Base-by-base conservation (phyloP, 345 rosid species). In the Dimocarpus longan region DNA sequence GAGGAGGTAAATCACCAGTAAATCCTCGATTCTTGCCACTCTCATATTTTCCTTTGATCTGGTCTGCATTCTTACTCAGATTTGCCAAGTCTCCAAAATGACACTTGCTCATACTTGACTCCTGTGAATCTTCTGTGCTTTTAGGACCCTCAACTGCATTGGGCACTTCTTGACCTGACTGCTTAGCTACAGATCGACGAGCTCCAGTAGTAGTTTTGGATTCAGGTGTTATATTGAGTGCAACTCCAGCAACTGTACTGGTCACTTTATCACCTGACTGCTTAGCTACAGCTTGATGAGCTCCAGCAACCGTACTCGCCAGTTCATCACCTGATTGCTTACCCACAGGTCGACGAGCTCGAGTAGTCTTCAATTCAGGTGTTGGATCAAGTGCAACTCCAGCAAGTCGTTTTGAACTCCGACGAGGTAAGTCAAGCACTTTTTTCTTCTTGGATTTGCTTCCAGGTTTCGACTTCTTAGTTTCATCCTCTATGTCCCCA, bases 391-490 rank as follows among this genome's bases (percentile, higher is more conserved):
- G 92, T 62, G 89, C 89, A 73, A 94, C 75, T 59, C 97, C 98
- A 82, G 99, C 95, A 77, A 97, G 94, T 22, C 98, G 90, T 83
- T 90, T 94, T 80, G 99, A 97, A 79, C 93, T 80, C 72, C 98
- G 87, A 42, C 93, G 90, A 56, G 95, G 88, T 70, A 85, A 66
- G 56, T 83, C 78, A 39, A 79, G 54, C 22, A 72, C 76, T 44
- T 83, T 87, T 71, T 80, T 89, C 79, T 80, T 80, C 80, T 81
- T 86, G 65, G 85, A 75, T 56, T 83, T 86, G 56, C 78, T 59
- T 60, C 71, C 76, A 22, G 28, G 73, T 13, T 66, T 66, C 12
- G 59, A 56, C 78, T 74, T 86, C 78, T 66, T 69, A 74, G 19
- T 82, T 80, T 74, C 85, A 72, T 60, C 75, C 71, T 65, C 84